A percentile compares a stretch with the other conserved stretches of the same genome.
Conservation (phyloP, 1,284 basidiomycete genomes). For the Marasmius oreades region DNA sequence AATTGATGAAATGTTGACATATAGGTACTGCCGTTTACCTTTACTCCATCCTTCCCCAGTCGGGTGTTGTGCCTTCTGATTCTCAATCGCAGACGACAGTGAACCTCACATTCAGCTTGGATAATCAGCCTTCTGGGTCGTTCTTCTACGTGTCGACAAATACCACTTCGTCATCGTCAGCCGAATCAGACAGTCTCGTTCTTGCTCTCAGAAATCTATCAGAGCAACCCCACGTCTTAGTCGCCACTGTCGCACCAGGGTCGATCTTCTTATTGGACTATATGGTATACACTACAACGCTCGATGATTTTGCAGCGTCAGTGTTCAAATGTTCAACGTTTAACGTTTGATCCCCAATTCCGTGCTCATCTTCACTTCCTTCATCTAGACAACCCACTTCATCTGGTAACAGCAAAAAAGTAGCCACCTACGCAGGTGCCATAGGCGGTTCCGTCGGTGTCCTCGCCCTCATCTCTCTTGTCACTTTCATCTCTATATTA, state of each 20-base stretch:
- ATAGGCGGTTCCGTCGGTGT: slow-evolving; percentile 50
- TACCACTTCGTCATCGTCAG: slow-evolving; percentile 17
- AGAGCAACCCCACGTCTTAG: slow-evolving; percentile 38
- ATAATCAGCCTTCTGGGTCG: slow-evolving; percentile 18
- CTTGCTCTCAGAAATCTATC: slow-evolving; percentile 34
- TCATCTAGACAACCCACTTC: neutral
- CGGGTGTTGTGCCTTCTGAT: neutral
- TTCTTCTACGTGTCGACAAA: neutral
- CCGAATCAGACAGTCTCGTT: slow-evolving; percentile 28
- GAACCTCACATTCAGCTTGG: slow-evolving; percentile 31
- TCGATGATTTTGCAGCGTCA: slow-evolving; percentile 8
- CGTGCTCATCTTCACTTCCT: neutral
- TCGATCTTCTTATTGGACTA: slow-evolving; percentile 50
- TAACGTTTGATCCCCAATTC: neutral
- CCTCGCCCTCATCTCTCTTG: slow-evolving; percentile 41
- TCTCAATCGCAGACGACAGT: slow-evolving; percentile 21
- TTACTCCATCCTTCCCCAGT: slow-evolving; percentile 31
- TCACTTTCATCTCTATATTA: slow-evolving; percentile 47
- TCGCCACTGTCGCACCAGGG: slow-evolving; percentile 39
- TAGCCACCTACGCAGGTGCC: slow-evolving; percentile 50
- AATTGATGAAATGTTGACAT: too few species aligned
- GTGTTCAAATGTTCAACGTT: neutral
- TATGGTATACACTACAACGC: slow-evolving; percentile 36
- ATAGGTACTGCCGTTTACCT: slow-evolving; percentile 36
- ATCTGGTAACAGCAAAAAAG: slow-evolving; percentile 26